These are phyloP conservation scores for Marasmius tenuissimus DNA, from an alignment of 1,284 basidiomycete genomes.

Conservation along the genomic window DNA sequence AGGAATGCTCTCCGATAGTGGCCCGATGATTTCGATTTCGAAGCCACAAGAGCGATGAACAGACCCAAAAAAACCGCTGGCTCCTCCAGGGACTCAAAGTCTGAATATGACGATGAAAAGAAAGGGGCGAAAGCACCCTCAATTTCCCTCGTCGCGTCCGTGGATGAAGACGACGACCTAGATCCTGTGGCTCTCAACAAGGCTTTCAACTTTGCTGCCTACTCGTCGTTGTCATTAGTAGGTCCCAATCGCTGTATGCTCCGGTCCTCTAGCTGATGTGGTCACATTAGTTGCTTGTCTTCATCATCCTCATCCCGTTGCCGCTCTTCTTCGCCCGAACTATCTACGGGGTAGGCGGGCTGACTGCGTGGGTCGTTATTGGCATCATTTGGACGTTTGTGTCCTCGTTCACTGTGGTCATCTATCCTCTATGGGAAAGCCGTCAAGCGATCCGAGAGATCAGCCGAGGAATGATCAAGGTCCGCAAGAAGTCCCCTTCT, in stretches of 20 bases:
- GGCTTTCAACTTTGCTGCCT: constrained; percentile 78
- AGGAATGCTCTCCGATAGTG: constrained; percentile 39
- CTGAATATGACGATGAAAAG: constrained; percentile 29
- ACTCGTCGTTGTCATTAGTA: constrained; percentile 68
- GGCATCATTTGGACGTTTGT: constrained; percentile 85
- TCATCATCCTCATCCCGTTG: constrained; percentile 75
- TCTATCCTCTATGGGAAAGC: constrained; percentile 88
- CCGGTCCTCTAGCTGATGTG: not conserved
- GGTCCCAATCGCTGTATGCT: constrained; percentile 23
- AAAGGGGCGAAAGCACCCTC: constrained; percentile 28
- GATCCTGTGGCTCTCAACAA: constrained; percentile 62
- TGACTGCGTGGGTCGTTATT: constrained; percentile 77
- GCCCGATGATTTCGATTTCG: constrained; percentile 83
- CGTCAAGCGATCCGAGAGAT: constrained; percentile 64
- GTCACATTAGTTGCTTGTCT: constrained; percentile 51
- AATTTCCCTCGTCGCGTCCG: constrained; percentile 26
- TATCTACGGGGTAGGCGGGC: constrained; percentile 66
- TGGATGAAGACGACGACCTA: constrained; percentile 52
- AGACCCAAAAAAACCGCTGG: constrained; percentile 23
- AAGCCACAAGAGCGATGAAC: constrained; percentile 77
- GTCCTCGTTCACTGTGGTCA: constrained; percentile 71
- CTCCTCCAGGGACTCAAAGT: constrained; percentile 31
- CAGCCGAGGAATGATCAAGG: constrained; percentile 62
- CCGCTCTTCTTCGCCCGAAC: constrained; percentile 82
- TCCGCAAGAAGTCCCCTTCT: constrained; percentile 13